Evolutionary conservation across 2,329 filamentous ascomycete genomes (phyloP), one percentile per base, ranked within the genome.

Genomic region (Rhinocladiella mackenziei): DNA sequence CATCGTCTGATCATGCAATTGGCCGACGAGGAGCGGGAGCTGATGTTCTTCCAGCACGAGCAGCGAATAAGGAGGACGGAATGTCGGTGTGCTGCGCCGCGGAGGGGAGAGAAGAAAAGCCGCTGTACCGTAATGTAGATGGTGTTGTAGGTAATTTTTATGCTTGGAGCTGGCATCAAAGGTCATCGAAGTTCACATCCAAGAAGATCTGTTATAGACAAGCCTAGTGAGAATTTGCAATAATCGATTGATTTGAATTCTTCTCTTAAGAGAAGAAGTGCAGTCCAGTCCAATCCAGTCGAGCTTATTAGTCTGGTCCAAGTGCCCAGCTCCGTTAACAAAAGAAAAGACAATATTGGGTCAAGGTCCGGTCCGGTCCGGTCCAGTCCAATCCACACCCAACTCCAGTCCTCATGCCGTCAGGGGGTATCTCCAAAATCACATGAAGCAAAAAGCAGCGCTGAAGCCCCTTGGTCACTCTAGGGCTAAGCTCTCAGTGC

Each of bases 371-470:
- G 11, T 26, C 23, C 23, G 11, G 23, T 26, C 23, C 23, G 23
- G 7, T 26, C 23, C 23, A 26, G 7, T 26, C 23, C 23, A 7
- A 7, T 20, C 18, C 32, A 11, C 13, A 22, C 19, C 32, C 17
- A 35, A 35, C 34, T 37, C 34, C 20, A 28, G n/a, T 17, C 20
- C 8, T 26, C 34, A 42, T 50, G 39, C 45, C 42, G 33, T 45
- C 38, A 38, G n/a, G 49, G 49, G 49, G 49, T 51, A 51, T 51
- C 49, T 45, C 23, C 31, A 37, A 50, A 38, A n/a, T 48, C 41
- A 38, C n/a, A 22, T 17, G 30, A 37, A 41, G 13, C 5, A 13
- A 33, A 25, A 29, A 17, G 26, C 26, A 15, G n/a, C n/a, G n/a
- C n/a, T n/a, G n/a, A n/a, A n/a, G n/a, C n/a, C n/a, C n/a, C n/a